Conservation (phyloP, 495 filamentous ascomycete species). For the Delitschia confertaspora region DNA sequence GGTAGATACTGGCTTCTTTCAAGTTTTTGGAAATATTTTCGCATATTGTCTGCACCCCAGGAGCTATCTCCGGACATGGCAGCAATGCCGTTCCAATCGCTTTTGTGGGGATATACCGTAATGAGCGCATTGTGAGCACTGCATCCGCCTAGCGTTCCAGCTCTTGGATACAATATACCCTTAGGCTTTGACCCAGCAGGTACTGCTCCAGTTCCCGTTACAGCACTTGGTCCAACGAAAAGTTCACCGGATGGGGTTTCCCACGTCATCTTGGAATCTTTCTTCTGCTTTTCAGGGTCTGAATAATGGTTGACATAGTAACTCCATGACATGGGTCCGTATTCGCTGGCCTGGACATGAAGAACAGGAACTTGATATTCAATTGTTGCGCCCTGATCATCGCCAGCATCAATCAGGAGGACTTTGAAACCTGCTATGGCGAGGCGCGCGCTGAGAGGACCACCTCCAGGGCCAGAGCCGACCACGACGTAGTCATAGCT, state of each 20-base stretch:
- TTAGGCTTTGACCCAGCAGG: slow-evolving; percentile 39
- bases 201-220: slow-evolving; percentile 26
- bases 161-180: slow-evolving; percentile 44
- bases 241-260: slow-evolving; percentile 17
- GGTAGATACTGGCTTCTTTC: slow-evolving; percentile 49
- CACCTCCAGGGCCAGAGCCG: slow-evolving; percentile 27
- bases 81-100: slow-evolving; percentile 41
- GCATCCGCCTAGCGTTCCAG: slow-evolving; percentile 43
- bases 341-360: slow-evolving; percentile 6
- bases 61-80: slow-evolving; percentile 42
- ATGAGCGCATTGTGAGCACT: slow-evolving; percentile 44
- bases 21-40: slow-evolving; percentile 41
- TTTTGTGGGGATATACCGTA: slow-evolving; percentile 36
- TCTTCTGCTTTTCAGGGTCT: slow-evolving; percentile 22
- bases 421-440: slow-evolving; percentile 24
- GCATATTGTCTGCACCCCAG: slow-evolving; percentile 43
- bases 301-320: slow-evolving; percentile 30
- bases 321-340: slow-evolving; percentile 20
- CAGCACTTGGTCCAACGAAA: slow-evolving; percentile 24
- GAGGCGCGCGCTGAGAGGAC: slow-evolving; percentile 22
- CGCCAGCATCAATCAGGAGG: slow-evolving; percentile 28
- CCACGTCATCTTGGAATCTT: slow-evolving; percentile 25
- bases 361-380: slow-evolving; percentile 17
- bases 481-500: slow-evolving; percentile 30
- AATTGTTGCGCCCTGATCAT: slow-evolving; percentile 17